These are phyloP conservation scores for Sergeia podlipaevii DNA, from an alignment of 208 protist species.

Conservation along the genomic window DNA sequence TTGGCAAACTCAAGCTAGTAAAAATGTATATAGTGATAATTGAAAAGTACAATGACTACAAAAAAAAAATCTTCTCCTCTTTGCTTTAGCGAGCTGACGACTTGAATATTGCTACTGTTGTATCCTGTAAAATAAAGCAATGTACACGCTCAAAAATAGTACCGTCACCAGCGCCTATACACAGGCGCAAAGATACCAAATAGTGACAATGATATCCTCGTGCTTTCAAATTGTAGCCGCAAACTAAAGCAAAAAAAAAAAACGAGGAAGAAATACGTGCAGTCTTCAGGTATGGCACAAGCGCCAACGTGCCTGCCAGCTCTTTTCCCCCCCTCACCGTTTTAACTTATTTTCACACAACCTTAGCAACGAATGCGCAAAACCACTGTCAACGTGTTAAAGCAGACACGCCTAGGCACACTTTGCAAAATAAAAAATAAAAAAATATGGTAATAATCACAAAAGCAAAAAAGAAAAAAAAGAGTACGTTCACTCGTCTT, in stretches of 20 bases:
- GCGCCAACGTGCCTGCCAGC: too few relatives aligned
- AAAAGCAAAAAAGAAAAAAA: slow-evolving; percentile 6
- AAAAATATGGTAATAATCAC: not conserved
- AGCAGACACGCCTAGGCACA: too few relatives aligned
- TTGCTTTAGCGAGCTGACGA: too few relatives aligned
- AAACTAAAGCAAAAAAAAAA: slow-evolving; percentile 6
- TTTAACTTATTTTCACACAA: too few relatives aligned
- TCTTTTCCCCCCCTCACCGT: too few relatives aligned
- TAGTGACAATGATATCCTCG: not conserved
- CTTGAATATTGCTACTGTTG: too few relatives aligned
- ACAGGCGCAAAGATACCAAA: slow-evolving; percentile 4
- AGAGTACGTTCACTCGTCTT: not conserved
- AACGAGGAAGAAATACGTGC: not conserved
- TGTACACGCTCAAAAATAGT: not conserved
- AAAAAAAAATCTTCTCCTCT: slow-evolving; percentile 1
- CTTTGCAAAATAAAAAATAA: slow-evolving; percentile 8
- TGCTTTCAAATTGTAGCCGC: not conserved
- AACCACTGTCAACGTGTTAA: too few relatives aligned
- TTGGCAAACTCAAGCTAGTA: too few relatives aligned
- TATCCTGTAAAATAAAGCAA: not conserved
- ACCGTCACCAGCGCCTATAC: not conserved
- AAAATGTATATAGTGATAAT: too few relatives aligned
- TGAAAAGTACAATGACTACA: slow-evolving; percentile 4
- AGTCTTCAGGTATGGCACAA: too few relatives aligned
- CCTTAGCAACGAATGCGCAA: too few relatives aligned